Evolutionary conservation across 106 monocot genomes (phyloP).

Genomic region (Allium cepa): DNA sequence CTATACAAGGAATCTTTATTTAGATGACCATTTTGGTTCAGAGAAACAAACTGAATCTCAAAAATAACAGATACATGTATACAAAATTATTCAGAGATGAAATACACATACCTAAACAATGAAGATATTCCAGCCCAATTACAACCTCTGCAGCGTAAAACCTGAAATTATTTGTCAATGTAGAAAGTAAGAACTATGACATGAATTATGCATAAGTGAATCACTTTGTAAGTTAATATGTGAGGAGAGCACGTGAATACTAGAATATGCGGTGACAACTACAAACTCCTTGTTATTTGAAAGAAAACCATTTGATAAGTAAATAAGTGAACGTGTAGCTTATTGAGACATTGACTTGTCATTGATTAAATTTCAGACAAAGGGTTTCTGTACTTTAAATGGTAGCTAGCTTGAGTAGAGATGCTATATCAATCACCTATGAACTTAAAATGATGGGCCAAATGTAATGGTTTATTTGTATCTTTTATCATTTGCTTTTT

Average conservation of each 20-base stretch:
- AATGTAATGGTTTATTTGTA: neutral
- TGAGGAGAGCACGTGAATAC: neutral
- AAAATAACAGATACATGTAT: too few relatives aligned
- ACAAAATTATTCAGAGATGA: neutral
- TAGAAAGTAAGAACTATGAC: neutral
- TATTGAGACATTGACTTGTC: too few relatives aligned
- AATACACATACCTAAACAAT: conserved; percentile 69
- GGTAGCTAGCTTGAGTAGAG: too few relatives aligned
- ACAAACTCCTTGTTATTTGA: too few relatives aligned
- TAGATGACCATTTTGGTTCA: neutral
- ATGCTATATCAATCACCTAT: neutral
- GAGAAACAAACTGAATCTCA: neutral
- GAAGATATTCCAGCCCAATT: conserved; percentile 88
- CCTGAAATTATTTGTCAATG: conserved; percentile 29
- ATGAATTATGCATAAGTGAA: neutral
- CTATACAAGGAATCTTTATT: neutral
- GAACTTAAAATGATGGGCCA: neutral
- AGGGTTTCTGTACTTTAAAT: too few relatives aligned
- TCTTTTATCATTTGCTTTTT: too few relatives aligned
- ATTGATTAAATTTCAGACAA: too few relatives aligned
- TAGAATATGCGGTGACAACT: too few relatives aligned
- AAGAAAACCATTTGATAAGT: too few relatives aligned
- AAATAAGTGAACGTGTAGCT: too few relatives aligned
- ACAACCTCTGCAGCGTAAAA: conserved; percentile 97
- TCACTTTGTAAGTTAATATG: neutral